Evolutionary conservation across 805 yeast genomes (phyloP).

Genomic region (Lachancea cidri): DNA sequence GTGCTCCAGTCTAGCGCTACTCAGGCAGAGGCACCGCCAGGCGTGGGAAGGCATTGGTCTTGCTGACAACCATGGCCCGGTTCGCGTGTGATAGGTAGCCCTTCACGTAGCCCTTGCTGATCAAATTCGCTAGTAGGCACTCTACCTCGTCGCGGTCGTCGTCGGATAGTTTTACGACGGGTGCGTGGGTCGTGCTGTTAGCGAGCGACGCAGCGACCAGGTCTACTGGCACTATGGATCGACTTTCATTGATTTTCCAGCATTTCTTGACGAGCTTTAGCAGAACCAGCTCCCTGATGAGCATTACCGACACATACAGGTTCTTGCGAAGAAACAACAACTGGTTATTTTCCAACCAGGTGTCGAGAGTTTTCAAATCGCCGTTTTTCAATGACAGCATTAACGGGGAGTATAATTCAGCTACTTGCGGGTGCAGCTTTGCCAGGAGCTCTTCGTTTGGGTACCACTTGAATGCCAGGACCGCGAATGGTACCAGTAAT

Average conservation of each 20-base stretch:
- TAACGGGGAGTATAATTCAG: constrained; percentile 41
- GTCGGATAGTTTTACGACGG: constrained; percentile 8
- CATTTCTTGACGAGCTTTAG: constrained; percentile 44
- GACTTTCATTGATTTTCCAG: constrained; percentile 17
- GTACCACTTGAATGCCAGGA: constrained; percentile 42
- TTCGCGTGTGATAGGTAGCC: constrained; percentile 81
- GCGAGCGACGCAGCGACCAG: constrained; percentile 8
- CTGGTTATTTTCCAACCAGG: constrained; percentile 41
- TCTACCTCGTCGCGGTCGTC: constrained; percentile 54
- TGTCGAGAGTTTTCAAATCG: constrained; percentile 48
- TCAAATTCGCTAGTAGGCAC: constrained; percentile 61
- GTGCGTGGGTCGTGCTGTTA: constrained; percentile 3
- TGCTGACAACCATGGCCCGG: constrained; percentile 68
- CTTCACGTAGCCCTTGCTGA: constrained; percentile 54
- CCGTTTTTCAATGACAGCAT: constrained; percentile 49
- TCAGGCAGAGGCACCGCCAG: no score
- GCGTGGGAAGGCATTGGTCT: constrained; percentile 65
- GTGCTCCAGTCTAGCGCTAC: not conserved
- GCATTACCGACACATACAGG: constrained; percentile 54
- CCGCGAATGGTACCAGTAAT: constrained; percentile 58
- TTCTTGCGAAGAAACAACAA: constrained; percentile 49
- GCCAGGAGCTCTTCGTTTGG: constrained; percentile 43
- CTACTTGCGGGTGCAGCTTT: constrained; percentile 38
- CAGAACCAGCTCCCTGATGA: constrained; percentile 46
- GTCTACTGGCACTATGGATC: constrained; percentile 16